A percentile compares a stretch with the other conserved stretches of the same genome.
These are phyloP conservation scores for Alternaria consortialis DNA, from an alignment of 2,329 filamentous ascomycete genomes.

Conservation along the genomic window DNA sequence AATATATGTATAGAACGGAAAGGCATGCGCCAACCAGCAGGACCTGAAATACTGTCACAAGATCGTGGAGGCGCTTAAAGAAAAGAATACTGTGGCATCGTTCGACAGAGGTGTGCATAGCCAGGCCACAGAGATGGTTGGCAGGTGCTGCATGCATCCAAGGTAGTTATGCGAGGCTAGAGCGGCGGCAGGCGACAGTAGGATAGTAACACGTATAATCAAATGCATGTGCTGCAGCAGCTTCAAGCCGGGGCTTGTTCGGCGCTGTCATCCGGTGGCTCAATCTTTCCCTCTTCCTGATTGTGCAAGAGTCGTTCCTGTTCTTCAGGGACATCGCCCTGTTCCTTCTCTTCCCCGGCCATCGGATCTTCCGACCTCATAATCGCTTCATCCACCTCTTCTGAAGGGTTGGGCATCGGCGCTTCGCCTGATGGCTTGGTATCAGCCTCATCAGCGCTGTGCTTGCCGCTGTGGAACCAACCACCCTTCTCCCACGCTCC, in stretches of 20 bases:
- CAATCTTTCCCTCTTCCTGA: slow-evolving; percentile 18
- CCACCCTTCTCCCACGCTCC: slow-evolving; percentile 87
- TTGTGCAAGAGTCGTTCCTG: slow-evolving; percentile 31
- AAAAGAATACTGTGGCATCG: background rate
- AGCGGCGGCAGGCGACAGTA: background rate
- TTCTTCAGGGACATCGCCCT: slow-evolving; percentile 32
- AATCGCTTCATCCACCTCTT: slow-evolving; percentile 27
- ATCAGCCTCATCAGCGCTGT: slow-evolving; percentile 48
- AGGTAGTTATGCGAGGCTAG: background rate
- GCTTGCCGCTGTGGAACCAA: slow-evolving; percentile 70
- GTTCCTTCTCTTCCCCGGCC: slow-evolving; percentile 24
- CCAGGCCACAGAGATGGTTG: background rate
- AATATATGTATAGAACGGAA: background rate
- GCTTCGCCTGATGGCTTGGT: slow-evolving; percentile 46
- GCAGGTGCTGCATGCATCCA: background rate
- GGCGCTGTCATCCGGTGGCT: slow-evolving; percentile 10
- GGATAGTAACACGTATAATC: background rate
- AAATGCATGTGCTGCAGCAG: background rate
- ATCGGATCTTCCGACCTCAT: slow-evolving; percentile 31
- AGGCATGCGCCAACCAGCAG: background rate
- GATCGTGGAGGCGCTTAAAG: background rate
- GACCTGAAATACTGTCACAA: background rate
- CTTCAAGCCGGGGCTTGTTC: slow-evolving; percentile 9
- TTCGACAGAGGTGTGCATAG: background rate
- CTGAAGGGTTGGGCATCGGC: slow-evolving; percentile 30